Evolutionary conservation across 257 asterid species (phyloP).

Genomic region (Gardenia jasminoides): DNA sequence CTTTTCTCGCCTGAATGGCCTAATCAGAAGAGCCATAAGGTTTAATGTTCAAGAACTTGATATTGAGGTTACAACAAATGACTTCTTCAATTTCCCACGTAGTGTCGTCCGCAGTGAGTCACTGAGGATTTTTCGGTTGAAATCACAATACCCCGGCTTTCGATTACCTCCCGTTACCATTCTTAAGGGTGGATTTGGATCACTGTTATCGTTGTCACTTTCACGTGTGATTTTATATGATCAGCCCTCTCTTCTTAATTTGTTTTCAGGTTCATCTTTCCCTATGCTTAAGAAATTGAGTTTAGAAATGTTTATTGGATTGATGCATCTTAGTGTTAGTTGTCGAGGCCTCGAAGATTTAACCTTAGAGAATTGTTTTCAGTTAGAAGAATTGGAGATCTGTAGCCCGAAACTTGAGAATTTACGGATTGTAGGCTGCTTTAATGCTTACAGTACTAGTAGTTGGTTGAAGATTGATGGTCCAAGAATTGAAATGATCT

Average conservation of each 20-base stretch:
- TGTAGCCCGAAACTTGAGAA: conserved; percentile 38
- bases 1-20: conserved; percentile 42
- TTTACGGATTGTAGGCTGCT: conserved; percentile 49
- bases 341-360: conserved; percentile 52
- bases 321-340: conserved; percentile 49
- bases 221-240: conserved; percentile 46
- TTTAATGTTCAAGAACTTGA: conserved; percentile 69
- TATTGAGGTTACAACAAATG: conserved; percentile 60
- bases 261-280: conserved; percentile 60
- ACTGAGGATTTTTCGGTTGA: conserved; percentile 46
- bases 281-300: conserved; percentile 64
- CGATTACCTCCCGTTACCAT: conserved; percentile 61
- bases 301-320: conserved; percentile 54
- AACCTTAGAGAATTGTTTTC: conserved; percentile 45
- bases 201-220: conserved; percentile 45
- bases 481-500: conserved; percentile 34
- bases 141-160: conserved; percentile 64
- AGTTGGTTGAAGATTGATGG: conserved; percentile 59
- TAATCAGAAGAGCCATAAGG: conserved; percentile 64
- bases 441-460: conserved; percentile 34
- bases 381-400: conserved; percentile 55
- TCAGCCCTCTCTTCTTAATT: conserved; percentile 44
- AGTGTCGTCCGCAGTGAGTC: conserved; percentile 44
- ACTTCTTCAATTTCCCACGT: conserved; percentile 69
- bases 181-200: conserved; percentile 57